Conservation (phyloP, 2,329 filamentous ascomycete genomes). For the Colletotrichum destructivum region DNA sequence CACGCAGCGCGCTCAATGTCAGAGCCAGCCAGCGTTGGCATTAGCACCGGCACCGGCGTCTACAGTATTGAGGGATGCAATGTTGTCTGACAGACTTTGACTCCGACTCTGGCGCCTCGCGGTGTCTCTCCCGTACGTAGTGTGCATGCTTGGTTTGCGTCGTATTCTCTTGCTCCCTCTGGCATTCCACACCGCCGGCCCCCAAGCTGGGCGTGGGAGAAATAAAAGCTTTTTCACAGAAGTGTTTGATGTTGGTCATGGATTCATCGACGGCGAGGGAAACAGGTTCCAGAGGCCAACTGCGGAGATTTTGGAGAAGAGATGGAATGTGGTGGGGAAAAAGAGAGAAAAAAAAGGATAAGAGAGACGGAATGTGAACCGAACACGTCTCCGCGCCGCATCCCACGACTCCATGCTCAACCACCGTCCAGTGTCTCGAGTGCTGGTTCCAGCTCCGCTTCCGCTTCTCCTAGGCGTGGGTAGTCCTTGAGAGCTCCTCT, state of each 20-base stretch:
- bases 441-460: conserved; percentile 31
- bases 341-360: background rate
- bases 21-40: background rate
- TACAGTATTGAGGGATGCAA: background rate
- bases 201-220: background rate
- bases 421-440: conserved; percentile 32
- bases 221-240: conserved; percentile 29
- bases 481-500: conserved; percentile 2
- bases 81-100: background rate
- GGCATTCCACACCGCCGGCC: background rate
- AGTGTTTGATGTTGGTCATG: conserved; percentile 36
- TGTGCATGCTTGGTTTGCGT: background rate
- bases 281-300: conserved; percentile 14
- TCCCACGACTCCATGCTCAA: conserved; percentile 7
- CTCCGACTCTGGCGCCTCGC: too few relatives aligned
- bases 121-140: background rate
- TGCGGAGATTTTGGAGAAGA: conserved; percentile 14
- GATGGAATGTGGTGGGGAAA: conserved; percentile 7
- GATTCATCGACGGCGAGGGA: background rate
- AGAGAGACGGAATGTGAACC: conserved; percentile 29
- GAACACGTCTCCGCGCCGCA: conserved; percentile 4
- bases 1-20: background rate
- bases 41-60: background rate
- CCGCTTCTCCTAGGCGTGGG: conserved; percentile 22
- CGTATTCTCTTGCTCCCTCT: background rate